Evolutionary conservation across 1,139 yeast species (phyloP), one percentile per base, ranked within the genome.

Genomic region (Suhomyces chickasaworum): DNA sequence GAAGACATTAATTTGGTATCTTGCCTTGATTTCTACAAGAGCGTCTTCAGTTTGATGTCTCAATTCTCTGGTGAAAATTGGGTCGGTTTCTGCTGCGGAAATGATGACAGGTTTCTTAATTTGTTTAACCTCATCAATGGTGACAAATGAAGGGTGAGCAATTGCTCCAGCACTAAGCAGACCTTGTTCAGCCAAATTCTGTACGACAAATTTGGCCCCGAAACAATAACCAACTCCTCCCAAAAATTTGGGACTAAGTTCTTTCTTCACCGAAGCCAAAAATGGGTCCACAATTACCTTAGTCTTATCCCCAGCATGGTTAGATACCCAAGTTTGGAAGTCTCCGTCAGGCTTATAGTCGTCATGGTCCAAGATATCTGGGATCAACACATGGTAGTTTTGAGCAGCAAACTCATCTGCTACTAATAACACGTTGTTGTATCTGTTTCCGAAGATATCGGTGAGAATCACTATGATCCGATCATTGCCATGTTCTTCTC

Each of bases 131-230:
- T 86, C 95, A 23, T 82, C 89, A 25, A 77, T 74, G 8, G 75
- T 48, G 29, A 87, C 84, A 49, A 83, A 75, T 1, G 95, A 84
- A 10, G 97, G 97, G 64, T 90, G 97, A 12, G 91, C 93, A 49
- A 79, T 64, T 8, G 91, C 95, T 55, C 79, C 89, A 27, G 75
- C 86, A 50, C 82, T 77, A 23, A 80, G 64, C 21, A 66, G 55
- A 18, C 84, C 84, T 21, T 60, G 69, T 15, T 65, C 64, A 2
- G 78, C 67, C 42, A 85, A 66, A 47, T 84, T 75, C 48, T 77
- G 81, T 41, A 85, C 60, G 23, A 77, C 81, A 53, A 71, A 83
- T 64, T 83, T 85, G 42, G 90, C 96, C 58, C 97, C 97, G 56
- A 75, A 89, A 69, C 97, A 90, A 73, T 88, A 84, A 16, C 97